These are phyloP conservation scores for Apophysomyces trapeziformis DNA, from an alignment of 371 early-diverging fungal species.

Conservation along the genomic window DNA sequence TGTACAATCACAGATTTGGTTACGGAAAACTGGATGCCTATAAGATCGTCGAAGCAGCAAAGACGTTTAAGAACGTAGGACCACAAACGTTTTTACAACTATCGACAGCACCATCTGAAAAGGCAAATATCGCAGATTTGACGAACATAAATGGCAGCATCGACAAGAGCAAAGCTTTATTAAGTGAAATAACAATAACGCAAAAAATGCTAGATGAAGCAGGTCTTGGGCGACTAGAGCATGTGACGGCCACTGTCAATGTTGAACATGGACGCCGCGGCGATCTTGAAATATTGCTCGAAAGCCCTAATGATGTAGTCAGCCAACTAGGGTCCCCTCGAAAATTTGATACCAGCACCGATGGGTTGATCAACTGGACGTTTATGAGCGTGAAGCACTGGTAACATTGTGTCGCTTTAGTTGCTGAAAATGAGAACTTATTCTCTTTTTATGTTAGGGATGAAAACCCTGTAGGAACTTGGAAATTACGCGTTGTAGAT, in stretches of 20 bases:
- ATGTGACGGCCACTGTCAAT: constrained; percentile 82
- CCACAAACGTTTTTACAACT: constrained; percentile 59
- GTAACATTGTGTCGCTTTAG: constrained; percentile 43
- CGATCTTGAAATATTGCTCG: constrained; percentile 77
- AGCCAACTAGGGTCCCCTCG: constrained; percentile 75
- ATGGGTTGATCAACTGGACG: constrained; percentile 88
- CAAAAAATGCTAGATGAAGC: constrained; percentile 45
- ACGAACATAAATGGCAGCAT: constrained; percentile 26
- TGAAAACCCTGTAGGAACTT: constrained; percentile 31
- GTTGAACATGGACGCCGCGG: constrained; percentile 82
- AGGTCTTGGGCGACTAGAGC: constrained; percentile 71
- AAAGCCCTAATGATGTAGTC: constrained; percentile 71
- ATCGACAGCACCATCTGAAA: constrained; percentile 13
- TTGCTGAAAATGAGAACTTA: neutral
- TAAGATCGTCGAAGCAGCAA: constrained; percentile 75
- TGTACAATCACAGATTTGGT: constrained; percentile 89
- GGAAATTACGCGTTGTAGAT: constrained; percentile 78
- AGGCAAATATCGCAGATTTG: constrained; percentile 41
- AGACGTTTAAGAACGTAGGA: constrained; percentile 58
- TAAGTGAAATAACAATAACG: constrained; percentile 39
- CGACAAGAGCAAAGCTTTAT: constrained; percentile 24
- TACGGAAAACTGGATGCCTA: constrained; percentile 90
- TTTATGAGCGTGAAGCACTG: constrained; percentile 97
- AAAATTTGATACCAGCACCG: constrained; percentile 62
- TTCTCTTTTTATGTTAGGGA: constrained; percentile 39